These are phyloP conservation scores for Colletotrichum higginsianum DNA, from an alignment of 2,329 filamentous ascomycete species.

Conservation along the genomic window DNA sequence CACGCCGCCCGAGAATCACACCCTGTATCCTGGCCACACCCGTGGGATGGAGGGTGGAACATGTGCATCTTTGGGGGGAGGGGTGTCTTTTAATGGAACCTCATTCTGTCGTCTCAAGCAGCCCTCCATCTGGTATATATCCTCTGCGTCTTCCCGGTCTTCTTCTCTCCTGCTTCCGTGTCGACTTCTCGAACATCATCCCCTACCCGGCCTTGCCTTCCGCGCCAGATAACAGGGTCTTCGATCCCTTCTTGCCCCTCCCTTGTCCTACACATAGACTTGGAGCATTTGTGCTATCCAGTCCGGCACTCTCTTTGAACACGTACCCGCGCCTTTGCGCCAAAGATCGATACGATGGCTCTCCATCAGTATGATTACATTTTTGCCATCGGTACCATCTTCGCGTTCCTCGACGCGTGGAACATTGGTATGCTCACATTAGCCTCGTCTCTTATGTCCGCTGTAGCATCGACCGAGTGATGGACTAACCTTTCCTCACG, in stretches of 20 bases:
- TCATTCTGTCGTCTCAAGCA: slow-evolving; percentile 8
- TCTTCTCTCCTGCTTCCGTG: slow-evolving; percentile 15
- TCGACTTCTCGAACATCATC: slow-evolving; percentile 35
- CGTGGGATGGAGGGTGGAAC: slow-evolving; percentile 2
- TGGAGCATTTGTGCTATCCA: neutral
- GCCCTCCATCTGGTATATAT: slow-evolving; percentile 34
- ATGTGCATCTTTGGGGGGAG: neutral
- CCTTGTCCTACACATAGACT: neutral
- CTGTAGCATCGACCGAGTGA: too few relatives aligned
- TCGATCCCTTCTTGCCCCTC: slow-evolving; percentile 13
- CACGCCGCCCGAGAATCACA: slow-evolving; percentile 13
- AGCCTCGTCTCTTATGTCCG: too few relatives aligned
- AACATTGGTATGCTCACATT: slow-evolving; percentile 66
- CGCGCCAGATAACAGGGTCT: slow-evolving; percentile 25
- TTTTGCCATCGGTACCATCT: slow-evolving; percentile 75
- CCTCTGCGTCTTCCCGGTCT: slow-evolving; percentile 4
- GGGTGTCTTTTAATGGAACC: neutral
- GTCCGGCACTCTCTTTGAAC: slow-evolving; percentile 12
- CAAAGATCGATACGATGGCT: slow-evolving; percentile 26
- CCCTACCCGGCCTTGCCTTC: slow-evolving; percentile 29
- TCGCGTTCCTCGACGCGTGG: slow-evolving; percentile 77
- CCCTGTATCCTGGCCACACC: neutral
- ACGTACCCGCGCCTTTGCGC: neutral
- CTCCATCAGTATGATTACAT: slow-evolving; percentile 73
- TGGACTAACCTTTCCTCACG: neutral